Percentiles rank a stretch among this genome's conserved stretches.
These are phyloP conservation scores for Aspergillus sp. DNA, from an alignment of 2,329 filamentous ascomycete species.

Conservation along the genomic window DNA sequence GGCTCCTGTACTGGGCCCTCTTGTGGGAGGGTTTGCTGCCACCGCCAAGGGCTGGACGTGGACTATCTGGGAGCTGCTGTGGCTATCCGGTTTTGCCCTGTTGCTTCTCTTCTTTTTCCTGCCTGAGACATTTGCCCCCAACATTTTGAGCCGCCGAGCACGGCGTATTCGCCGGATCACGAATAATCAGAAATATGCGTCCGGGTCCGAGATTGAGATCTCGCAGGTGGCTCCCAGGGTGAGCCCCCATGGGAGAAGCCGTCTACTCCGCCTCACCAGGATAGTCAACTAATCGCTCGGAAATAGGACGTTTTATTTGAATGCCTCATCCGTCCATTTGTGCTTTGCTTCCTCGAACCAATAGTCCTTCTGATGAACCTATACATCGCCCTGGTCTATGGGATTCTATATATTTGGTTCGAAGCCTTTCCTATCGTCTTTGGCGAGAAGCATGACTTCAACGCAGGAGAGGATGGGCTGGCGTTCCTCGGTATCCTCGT, in stretches of 20 bases:
- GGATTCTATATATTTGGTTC: constrained; percentile 19
- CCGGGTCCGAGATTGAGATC: constrained; percentile 58
- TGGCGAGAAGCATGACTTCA: constrained; percentile 11
- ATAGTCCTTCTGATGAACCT: constrained; percentile 13
- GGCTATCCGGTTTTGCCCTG: constrained; percentile 33
- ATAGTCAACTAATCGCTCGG: background rate
- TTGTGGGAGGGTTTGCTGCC: constrained; percentile 57
- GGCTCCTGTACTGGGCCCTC: constrained; percentile 53
- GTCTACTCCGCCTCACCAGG: background rate
- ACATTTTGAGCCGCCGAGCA: constrained; percentile 55
- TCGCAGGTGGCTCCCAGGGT: background rate
- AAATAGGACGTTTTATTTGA: background rate
- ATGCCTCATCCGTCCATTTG: background rate
- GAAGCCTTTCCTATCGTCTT: constrained; percentile 18
- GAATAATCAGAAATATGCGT: constrained; percentile 50
- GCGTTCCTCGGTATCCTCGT: constrained; percentile 13
- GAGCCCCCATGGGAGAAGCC: background rate
- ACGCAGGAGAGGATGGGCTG: constrained; percentile 10
- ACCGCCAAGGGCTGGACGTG: constrained; percentile 50
- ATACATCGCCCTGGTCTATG: constrained; percentile 17
- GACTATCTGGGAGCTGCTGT: constrained; percentile 45
- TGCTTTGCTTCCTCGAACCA: constrained; percentile 1
- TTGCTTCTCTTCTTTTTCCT: constrained; percentile 53
- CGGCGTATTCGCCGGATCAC: constrained; percentile 51
- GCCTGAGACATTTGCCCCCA: constrained; percentile 55